These are phyloP conservation scores for Panicum hallii DNA, from an alignment of 202 grass and related monocot species.

Conservation along the genomic window DNA sequence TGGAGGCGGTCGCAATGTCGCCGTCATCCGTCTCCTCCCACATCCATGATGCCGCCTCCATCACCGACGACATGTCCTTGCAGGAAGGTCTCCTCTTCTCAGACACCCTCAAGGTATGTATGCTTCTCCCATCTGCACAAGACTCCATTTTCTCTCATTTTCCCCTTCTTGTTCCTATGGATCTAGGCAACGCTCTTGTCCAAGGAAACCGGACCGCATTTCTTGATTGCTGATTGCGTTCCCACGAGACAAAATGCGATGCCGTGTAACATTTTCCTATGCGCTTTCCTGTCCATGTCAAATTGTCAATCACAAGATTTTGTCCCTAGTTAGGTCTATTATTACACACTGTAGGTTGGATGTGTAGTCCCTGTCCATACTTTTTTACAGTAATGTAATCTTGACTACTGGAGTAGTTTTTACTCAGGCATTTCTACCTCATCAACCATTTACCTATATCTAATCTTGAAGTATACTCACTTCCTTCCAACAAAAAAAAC, in stretches of 20 bases:
- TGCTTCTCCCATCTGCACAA: neutral
- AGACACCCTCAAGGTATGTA: slow-evolving; percentile 83
- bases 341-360: neutral
- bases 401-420: neutral
- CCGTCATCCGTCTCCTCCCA: slow-evolving; percentile 55
- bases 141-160: neutral
- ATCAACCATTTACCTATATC: neutral
- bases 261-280: slow-evolving; percentile 1
- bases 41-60: slow-evolving; percentile 51
- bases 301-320: slow-evolving; percentile 46
- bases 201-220: slow-evolving; percentile 17
- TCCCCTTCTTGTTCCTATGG: slow-evolving; percentile 16
- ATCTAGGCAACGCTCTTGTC: slow-evolving; percentile 34
- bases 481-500: neutral
- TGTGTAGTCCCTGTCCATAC: slow-evolving; percentile 23
- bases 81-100: slow-evolving; percentile 84
- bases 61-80: slow-evolving; percentile 63
- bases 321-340: slow-evolving; percentile 40
- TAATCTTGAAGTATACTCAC: neutral
- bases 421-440: neutral
- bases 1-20: slow-evolving; percentile 61
- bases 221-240: slow-evolving; percentile 18
- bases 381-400: slow-evolving; percentile 18
- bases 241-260: neutral
- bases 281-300: slow-evolving; percentile 47